These are phyloP conservation scores for Phytophthora podocarpi DNA, from an alignment of 352 stramenopile species.

Conservation along the genomic window DNA sequence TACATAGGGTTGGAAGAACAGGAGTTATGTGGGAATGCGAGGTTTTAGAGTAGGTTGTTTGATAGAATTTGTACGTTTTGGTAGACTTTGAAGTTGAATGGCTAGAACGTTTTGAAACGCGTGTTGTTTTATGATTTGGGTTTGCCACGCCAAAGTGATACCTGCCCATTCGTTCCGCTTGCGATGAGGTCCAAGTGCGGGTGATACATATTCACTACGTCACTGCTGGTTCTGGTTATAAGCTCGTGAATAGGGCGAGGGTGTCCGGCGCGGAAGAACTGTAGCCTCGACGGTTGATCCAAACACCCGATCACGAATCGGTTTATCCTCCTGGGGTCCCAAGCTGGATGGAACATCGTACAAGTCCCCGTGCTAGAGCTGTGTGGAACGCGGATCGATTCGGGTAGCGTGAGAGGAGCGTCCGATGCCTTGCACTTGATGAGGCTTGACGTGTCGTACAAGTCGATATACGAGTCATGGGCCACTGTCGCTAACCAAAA, in stretches of 20 bases:
- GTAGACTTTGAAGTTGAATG: too few species aligned
- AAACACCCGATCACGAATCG: conserved; percentile 74
- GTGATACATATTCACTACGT: conserved; percentile 82
- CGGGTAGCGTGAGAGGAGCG: conserved; percentile 43
- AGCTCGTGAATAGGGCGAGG: conserved; percentile 60
- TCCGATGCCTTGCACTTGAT: conserved; percentile 17
- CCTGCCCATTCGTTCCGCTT: conserved; percentile 52
- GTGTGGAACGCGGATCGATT: conserved; percentile 28
- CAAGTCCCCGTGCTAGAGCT: conserved; percentile 71
- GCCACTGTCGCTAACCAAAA: conserved; percentile 64
- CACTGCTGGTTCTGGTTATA: conserved; percentile 32
- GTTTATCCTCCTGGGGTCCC: conserved; percentile 64
- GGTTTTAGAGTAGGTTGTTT: too few species aligned
- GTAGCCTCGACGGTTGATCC: conserved; percentile 57
- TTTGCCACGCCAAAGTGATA: conserved; percentile 51
- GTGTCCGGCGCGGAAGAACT: conserved; percentile 66
- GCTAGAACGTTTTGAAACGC: background rate
- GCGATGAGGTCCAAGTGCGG: conserved; percentile 64
- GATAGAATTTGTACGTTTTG: too few species aligned
- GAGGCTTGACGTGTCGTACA: conserved; percentile 48
- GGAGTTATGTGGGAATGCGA: too few species aligned
- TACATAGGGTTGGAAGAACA: too few species aligned
- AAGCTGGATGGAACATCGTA: conserved; percentile 71
- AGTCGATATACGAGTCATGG: conserved; percentile 65
- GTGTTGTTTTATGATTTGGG: background rate